Conservation (phyloP, 2,329 filamentous ascomycete species). For the Phoma sp. region DNA sequence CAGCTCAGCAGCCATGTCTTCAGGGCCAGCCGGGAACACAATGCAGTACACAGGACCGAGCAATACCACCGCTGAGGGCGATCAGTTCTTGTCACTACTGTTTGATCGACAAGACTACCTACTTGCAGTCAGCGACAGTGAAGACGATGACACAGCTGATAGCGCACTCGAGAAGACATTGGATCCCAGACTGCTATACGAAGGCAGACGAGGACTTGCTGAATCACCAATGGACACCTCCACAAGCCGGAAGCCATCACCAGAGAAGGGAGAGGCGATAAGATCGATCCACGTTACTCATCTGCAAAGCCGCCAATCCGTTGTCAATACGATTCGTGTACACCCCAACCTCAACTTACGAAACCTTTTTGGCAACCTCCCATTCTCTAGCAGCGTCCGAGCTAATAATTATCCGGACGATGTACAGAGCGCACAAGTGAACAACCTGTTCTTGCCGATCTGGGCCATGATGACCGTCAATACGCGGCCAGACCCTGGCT, state of each 20-base stretch:
- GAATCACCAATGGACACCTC: slow-evolving; percentile 18
- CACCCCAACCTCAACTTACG: slow-evolving; percentile 30
- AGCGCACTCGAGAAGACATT: slow-evolving; percentile 13
- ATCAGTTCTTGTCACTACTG: slow-evolving; percentile 21
- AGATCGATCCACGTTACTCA: slow-evolving; percentile 28
- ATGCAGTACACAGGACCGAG: slow-evolving; percentile 12
- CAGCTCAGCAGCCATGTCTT: slow-evolving; percentile 4
- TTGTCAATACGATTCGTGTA: slow-evolving; percentile 28
- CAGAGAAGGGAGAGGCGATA: slow-evolving; percentile 7
- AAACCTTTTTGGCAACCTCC: slow-evolving; percentile 26
- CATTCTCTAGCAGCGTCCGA: slow-evolving; percentile 20
- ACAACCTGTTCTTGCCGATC: slow-evolving; percentile 29
- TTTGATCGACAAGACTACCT: slow-evolving; percentile 33
- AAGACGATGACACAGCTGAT: slow-evolving; percentile 18
- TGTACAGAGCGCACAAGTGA: slow-evolving; percentile 16
- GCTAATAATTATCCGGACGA: slow-evolving; percentile 19
- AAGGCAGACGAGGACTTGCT: not conserved
- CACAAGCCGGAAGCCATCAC: slow-evolving; percentile 8
- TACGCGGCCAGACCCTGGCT: slow-evolving; percentile 27
- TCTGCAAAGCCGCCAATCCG: slow-evolving; percentile 25
- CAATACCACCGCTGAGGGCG: not conserved
- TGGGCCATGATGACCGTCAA: slow-evolving; percentile 36
- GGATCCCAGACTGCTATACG: slow-evolving; percentile 21
- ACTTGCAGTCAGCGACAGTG: slow-evolving; percentile 16
- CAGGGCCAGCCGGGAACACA: slow-evolving; percentile 11